Evolutionary conservation across 106 monocot species (phyloP).

Genomic region (Apostasia shenzhenica): DNA sequence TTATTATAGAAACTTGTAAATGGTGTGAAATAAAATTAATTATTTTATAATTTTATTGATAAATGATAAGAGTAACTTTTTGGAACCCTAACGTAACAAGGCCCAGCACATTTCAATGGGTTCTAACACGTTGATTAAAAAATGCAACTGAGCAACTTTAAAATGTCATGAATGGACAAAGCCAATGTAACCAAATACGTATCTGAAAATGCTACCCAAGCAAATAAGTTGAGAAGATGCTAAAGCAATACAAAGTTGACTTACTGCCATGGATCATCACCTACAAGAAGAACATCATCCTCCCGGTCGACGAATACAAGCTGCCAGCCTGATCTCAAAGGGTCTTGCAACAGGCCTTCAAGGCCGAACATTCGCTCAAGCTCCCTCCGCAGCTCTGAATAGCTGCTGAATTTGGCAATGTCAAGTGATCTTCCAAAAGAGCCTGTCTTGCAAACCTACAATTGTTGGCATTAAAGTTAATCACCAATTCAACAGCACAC

Average conservation of each 20-base stretch:
- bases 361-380: slow-evolving; percentile 70
- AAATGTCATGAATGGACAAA: background rate
- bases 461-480: background rate
- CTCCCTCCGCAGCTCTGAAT: slow-evolving; percentile 68
- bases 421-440: slow-evolving; percentile 78
- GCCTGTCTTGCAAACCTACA: slow-evolving; percentile 62
- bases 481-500: too few relatives aligned
- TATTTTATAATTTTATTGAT: background rate
- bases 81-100: too few relatives aligned
- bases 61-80: background rate
- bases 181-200: background rate
- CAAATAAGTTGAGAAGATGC: background rate
- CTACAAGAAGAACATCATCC: slow-evolving; percentile 73
- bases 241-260: slow-evolving; percentile 7
- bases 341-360: slow-evolving; percentile 73
- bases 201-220: too few relatives aligned
- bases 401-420: slow-evolving; percentile 75
- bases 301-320: slow-evolving; percentile 98
- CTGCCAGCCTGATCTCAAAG: slow-evolving; percentile 99
- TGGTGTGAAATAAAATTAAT: background rate
- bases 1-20: background rate
- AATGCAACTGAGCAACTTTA: background rate
- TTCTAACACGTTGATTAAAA: too few relatives aligned
- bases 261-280: slow-evolving; percentile 85
- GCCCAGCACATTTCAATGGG: too few relatives aligned